Base-by-base conservation (phyloP, 306 rosid genomes). In the Acmispon strigosus region DNA sequence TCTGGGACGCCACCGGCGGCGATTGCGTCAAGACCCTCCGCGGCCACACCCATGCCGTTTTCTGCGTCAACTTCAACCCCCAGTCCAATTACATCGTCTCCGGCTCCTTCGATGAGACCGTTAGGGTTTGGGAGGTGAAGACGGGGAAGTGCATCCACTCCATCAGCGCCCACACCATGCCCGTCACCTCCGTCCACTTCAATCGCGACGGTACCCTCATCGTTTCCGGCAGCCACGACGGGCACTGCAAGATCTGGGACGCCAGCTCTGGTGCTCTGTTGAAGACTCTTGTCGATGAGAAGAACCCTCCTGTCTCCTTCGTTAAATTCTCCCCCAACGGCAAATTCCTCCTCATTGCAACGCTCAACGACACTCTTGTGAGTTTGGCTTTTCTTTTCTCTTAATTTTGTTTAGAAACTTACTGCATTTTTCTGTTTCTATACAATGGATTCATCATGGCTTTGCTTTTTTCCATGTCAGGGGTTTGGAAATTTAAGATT, bases 261-360 rank as follows among this genome's bases (percentile, higher is more conserved):
- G 41, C 92, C 0, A 77, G 69, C 3, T 58, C 76, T 0, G 97
- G 94, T 8, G 53, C 69, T 8, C 51, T 72, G 32, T 59, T 94
- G 75, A 94, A 87, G 76, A 83, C 89, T 1, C 84, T 90, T 4
- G 86, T 91, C 14, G 98, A 94, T 10, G 97, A 94, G 64, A 86
- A 87, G 60, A 50, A 50, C 49, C 90, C 98, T 9, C 86, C 86
- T 10, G 95, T 94, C 3, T 91, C 99, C 2, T 94, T 87, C 42
- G 87, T 91, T 6, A 94, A 87, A 69, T 94, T 94, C 84, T 94
- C 99, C 1, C 97, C 99, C 12, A 94, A 94, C 17, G 97, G 99
- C 39, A 94, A 84, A 81, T 91, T 91, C 76, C 86, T 94, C 55
- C 96, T 94, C 14, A 87, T 89, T 47, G 97, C 99, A 49, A 91